phyloP scores from a whole-genome alignment of 169 alveolate genomes.

The Cyclospora cayetanensis region DNA sequence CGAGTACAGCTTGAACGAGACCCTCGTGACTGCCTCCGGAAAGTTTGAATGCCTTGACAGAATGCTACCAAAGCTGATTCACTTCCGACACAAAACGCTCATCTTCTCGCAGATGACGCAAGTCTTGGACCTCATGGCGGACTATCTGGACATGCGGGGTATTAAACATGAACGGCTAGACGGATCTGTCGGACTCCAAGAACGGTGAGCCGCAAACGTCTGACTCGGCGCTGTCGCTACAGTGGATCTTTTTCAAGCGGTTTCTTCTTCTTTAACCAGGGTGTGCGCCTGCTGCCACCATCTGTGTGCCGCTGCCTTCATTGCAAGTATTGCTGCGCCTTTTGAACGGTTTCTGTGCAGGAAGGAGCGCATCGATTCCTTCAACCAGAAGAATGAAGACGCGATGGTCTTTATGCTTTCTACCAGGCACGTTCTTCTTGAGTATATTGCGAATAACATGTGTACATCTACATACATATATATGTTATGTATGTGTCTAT shows the following conservation, averaged over 20 bases:
- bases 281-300: neutral
- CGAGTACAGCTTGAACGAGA: conserved; percentile 84
- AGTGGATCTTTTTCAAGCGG: neutral
- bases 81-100: conserved; percentile 88
- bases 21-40: conserved; percentile 92
- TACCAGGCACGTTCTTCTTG: conserved; percentile 71
- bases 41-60: conserved; percentile 93
- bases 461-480: neutral
- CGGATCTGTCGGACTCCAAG: conserved; percentile 93
- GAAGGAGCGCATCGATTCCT: conserved; percentile 66
- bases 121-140: conserved; percentile 89
- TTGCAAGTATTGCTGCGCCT: neutral
- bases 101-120: conserved; percentile 95
- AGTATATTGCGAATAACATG: neutral
- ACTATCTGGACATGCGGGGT: conserved; percentile 86
- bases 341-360: neutral
- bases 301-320: neutral
- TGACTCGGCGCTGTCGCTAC: neutral
- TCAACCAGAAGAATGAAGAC: conserved; percentile 71
- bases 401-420: conserved; percentile 77
- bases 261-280: neutral
- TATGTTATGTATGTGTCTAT: too few relatives aligned
- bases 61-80: conserved; percentile 90
- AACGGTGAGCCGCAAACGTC: conserved; percentile 82
- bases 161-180: conserved; percentile 90